Evolutionary conservation across 371 early-diverging fungal genomes (phyloP).

Genomic region (Mucor mucedo): DNA sequence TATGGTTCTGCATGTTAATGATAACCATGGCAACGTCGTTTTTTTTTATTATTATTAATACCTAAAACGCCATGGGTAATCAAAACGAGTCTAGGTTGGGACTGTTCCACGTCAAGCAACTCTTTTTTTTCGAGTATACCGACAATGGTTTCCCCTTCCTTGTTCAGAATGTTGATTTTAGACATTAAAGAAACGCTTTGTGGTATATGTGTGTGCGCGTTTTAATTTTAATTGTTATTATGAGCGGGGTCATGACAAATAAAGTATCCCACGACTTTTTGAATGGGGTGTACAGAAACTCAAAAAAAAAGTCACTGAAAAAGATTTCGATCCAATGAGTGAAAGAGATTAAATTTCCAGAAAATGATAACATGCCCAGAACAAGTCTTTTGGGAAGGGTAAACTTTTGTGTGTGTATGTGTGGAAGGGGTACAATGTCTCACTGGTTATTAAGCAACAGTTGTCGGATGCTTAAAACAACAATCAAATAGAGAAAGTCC

Average conservation of each 20-base stretch:
- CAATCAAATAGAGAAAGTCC: not conserved
- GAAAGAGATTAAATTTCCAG: too few species aligned
- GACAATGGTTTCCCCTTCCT: constrained; percentile 44
- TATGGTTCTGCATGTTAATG: too few species aligned
- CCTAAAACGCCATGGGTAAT: constrained; percentile 51
- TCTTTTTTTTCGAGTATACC: constrained; percentile 45
- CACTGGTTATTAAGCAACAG: constrained; percentile 2
- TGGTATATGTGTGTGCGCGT: too few species aligned
- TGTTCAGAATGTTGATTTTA: constrained; percentile 35
- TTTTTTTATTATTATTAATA: constrained; percentile 9
- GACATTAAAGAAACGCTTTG: constrained; percentile 18
- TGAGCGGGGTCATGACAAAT: not conserved
- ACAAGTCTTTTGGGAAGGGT: too few species aligned
- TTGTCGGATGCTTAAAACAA: constrained; percentile 28
- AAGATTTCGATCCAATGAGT: too few species aligned
- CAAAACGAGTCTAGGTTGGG: constrained; percentile 37
- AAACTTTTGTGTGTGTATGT: too few species aligned
- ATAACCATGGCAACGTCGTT: not conserved
- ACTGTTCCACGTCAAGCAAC: constrained; percentile 18
- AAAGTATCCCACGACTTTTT: constrained; percentile 6
- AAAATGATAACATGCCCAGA: too few species aligned
- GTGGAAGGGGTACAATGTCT: too few species aligned
- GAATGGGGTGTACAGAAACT: not conserved
- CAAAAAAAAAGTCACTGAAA: not conserved
- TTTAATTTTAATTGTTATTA: too few species aligned